Base-by-base conservation (phyloP, 2,329 filamentous ascomycete genomes). In the Sphaerulina populicola region DNA sequence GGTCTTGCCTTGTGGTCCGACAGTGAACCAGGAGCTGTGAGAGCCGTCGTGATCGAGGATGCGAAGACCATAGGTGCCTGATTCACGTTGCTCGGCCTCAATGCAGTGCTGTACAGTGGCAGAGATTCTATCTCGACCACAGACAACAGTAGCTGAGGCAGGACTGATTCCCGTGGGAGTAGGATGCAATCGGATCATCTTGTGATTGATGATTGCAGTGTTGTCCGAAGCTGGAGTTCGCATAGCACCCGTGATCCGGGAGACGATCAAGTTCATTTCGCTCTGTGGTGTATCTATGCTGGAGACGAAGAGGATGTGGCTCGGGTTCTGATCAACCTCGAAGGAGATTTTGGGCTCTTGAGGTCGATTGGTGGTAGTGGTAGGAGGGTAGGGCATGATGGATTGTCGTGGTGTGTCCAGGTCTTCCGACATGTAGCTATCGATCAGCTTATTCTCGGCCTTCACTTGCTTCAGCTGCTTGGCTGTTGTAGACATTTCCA, bases 331-430 rank as follows among this genome's bases (percentile, higher is more conserved):
- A 30, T 49, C 38, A 3, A 40, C n/a, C 18, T 21, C 29, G 18
- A 14, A 10, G 14, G 38, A 14, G 15, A 10, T 11, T 31, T 51
- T 50, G 11, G 15, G n/a, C n/a, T 36, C 35, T 40, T 35, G 23
- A 27, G 27, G 11, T 23, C 23, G 33, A 23, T 12, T 29, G 29
- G 15, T 23, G n/a, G 40, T 18, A 7, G 51, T 36, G 3, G 44
- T 15, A 21, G 31, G 43, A 23, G 14, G 42, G 10, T 39, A 48
- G 31, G 44, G 39, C 10, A 61, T 55, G 15, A 58, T 59, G 1
- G 64, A 67, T 44, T 65, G 64, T 11, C 59, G 60, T 7, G 64
- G 64, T 7, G 64, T 67, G 52, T 65, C 64, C 11, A 64, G 52
- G 31, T 66, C 61, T 2, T 66, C 64, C 2, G 60, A 59, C 30